A percentile compares a stretch with the other conserved stretches of the same genome.
phyloP scores from a whole-genome alignment of 345 rosid species.

The Eucalyptus erythrocorys region DNA sequence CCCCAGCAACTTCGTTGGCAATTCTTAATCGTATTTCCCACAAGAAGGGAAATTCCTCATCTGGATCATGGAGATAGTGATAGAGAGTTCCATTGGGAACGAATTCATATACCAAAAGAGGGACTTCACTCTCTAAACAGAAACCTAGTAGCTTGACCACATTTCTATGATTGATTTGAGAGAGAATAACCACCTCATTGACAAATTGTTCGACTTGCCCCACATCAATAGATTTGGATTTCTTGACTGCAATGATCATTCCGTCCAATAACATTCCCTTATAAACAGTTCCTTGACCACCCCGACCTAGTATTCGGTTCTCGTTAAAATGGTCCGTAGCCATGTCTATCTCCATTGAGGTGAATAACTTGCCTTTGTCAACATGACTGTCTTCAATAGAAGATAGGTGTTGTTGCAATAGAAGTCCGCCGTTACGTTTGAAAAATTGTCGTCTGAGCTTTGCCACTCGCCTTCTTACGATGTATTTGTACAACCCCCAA shows the following conservation, averaged over 20 bases:
- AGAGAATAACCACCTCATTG: conserved; percentile 1
- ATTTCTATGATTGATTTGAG: conserved; percentile 1
- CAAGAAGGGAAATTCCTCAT: background rate
- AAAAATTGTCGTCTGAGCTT: background rate
- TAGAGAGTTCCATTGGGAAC: conserved; percentile 1
- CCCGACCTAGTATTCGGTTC: background rate
- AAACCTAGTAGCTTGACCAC: conserved; percentile 1
- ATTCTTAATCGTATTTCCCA: conserved; percentile 1
- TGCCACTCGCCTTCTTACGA: background rate
- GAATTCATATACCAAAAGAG: conserved; percentile 1
- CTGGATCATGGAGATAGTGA: background rate
- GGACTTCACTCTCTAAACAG: background rate
- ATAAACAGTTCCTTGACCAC: background rate
- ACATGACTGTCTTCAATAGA: background rate
- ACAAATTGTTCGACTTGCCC: background rate
- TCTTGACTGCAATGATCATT: conserved; percentile 1
- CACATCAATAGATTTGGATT: background rate
- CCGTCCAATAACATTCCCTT: conserved; percentile 5
- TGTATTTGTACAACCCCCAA: background rate
- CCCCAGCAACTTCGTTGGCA: conserved; percentile 2
- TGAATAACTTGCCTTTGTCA: background rate
- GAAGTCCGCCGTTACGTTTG: background rate
- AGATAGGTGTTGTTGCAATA: background rate
- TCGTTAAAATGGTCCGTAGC: background rate
- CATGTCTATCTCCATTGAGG: background rate